A percentile compares a stretch with the other conserved stretches of the same genome.
phyloP scores from a whole-genome alignment of 148 eudicot species.

The Chenopodium album region DNA sequence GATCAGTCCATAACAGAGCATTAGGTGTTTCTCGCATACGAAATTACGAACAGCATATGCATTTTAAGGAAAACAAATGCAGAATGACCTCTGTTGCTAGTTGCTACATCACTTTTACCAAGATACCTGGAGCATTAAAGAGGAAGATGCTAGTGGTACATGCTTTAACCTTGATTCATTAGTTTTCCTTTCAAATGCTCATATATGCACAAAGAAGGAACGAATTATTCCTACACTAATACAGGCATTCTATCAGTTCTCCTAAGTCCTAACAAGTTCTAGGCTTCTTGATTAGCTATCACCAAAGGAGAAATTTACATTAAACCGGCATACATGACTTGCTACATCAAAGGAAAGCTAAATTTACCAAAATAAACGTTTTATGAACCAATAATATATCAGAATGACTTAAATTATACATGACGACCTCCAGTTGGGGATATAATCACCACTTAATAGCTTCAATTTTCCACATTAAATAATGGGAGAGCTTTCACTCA shows the following conservation, averaged over 20 bases:
- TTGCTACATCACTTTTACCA: background rate
- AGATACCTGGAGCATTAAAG: background rate
- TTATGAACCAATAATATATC: background rate
- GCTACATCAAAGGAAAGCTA: background rate
- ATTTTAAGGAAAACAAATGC: too few relatives aligned
- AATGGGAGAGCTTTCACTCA: background rate
- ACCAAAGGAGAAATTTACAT: background rate
- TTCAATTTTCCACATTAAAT: background rate
- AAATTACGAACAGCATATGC: too few relatives aligned
- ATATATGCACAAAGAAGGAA: too few relatives aligned
- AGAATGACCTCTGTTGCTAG: background rate
- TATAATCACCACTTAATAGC: background rate
- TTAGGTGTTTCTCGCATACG: too few relatives aligned
- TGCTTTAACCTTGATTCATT: background rate
- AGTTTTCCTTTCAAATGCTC: background rate
- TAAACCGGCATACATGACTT: background rate
- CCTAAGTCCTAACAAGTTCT: background rate
- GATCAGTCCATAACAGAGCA: too few relatives aligned
- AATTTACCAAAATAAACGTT: too few relatives aligned
- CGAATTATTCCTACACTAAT: background rate
- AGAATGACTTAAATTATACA: background rate
- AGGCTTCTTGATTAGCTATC: background rate
- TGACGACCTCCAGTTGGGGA: background rate
- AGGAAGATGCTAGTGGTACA: background rate
- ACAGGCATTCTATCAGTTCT: background rate